Percentiles rank a stretch among this genome's conserved stretches.
These are phyloP conservation scores for Curvularia lunata DNA, from an alignment of 2,329 filamentous ascomycete species.

Conservation along the genomic window DNA sequence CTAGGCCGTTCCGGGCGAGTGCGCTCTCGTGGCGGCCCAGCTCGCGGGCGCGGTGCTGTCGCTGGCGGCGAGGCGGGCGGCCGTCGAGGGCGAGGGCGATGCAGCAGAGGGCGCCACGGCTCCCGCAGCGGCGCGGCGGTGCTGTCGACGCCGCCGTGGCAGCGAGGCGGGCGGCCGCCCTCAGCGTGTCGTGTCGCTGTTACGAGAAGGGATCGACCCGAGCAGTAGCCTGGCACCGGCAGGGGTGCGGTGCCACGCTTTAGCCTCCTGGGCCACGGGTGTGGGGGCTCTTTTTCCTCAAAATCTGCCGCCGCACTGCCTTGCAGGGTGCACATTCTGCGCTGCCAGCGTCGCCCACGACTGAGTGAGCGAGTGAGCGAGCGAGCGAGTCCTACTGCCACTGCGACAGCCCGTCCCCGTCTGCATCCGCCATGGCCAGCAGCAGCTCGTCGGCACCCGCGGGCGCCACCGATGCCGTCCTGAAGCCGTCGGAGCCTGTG, in stretches of 20 bases:
- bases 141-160: background rate
- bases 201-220: constrained; percentile 19
- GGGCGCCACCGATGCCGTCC: constrained; percentile 74
- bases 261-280: constrained; percentile 13
- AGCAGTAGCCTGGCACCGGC: constrained; percentile 11
- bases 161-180: background rate
- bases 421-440: constrained; percentile 8
- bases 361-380: too few relatives aligned
- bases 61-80: too few relatives aligned
- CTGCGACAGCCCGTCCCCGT: constrained; percentile 6
- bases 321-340: constrained; percentile 6
- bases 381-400: background rate
- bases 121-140: background rate
- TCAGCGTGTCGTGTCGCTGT: background rate
- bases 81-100: too few relatives aligned
- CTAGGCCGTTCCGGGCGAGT: constrained; percentile 9
- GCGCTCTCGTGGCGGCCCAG: constrained; percentile 2
- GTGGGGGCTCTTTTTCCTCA: constrained; percentile 19
- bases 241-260: constrained; percentile 16
- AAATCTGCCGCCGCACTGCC: constrained; percentile 21
- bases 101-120: too few relatives aligned
- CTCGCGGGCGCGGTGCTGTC: background rate
- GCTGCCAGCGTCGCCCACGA: constrained; percentile 5
- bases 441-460: constrained; percentile 47
- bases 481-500: constrained; percentile 82